Percentiles rank a stretch among this genome's conserved stretches.
phyloP scores from a whole-genome alignment of 257 asterid genomes.

The Thymus quinquecostatus region DNA sequence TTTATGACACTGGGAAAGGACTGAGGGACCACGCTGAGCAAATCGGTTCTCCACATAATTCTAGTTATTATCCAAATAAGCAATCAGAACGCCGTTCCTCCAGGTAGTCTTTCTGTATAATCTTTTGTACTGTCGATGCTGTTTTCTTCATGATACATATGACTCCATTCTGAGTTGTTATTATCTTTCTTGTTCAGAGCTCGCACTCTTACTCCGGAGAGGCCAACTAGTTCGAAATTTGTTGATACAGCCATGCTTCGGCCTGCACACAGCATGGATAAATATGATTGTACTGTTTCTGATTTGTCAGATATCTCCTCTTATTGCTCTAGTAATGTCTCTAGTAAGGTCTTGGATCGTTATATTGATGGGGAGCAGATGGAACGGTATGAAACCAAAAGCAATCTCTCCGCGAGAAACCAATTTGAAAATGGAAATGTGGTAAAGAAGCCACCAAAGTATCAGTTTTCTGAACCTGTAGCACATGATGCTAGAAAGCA shows the following conservation, averaged over 20 bases:
- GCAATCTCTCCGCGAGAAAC: slow-evolving; percentile 42
- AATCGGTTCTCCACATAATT: slow-evolving; percentile 62
- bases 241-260: slow-evolving; percentile 43
- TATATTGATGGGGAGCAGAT: slow-evolving; percentile 87
- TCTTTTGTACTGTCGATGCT: slow-evolving; percentile 10
- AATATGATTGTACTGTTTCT: slow-evolving; percentile 44
- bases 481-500: slow-evolving; percentile 62
- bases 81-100: slow-evolving; percentile 55
- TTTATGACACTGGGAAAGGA: slow-evolving; percentile 51
- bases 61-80: slow-evolving; percentile 52
- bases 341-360: slow-evolving; percentile 81
- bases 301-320: slow-evolving; percentile 82
- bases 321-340: slow-evolving; percentile 75
- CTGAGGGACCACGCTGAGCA: slow-evolving; percentile 43
- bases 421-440: slow-evolving; percentile 50
- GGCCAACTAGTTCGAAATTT: slow-evolving; percentile 50
- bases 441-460: slow-evolving; percentile 59
- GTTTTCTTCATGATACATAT: slow-evolving; percentile 6
- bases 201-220: slow-evolving; percentile 79
- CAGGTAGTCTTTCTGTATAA: slow-evolving; percentile 44
- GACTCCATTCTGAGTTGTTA: slow-evolving; percentile 19
- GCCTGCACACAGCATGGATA: slow-evolving; percentile 48
- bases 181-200: slow-evolving; percentile 43
- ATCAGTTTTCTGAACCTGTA: slow-evolving; percentile 49
- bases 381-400: slow-evolving; percentile 46